Conservation (phyloP, 2,329 filamentous ascomycete species). For the Colletotrichum sp. region DNA sequence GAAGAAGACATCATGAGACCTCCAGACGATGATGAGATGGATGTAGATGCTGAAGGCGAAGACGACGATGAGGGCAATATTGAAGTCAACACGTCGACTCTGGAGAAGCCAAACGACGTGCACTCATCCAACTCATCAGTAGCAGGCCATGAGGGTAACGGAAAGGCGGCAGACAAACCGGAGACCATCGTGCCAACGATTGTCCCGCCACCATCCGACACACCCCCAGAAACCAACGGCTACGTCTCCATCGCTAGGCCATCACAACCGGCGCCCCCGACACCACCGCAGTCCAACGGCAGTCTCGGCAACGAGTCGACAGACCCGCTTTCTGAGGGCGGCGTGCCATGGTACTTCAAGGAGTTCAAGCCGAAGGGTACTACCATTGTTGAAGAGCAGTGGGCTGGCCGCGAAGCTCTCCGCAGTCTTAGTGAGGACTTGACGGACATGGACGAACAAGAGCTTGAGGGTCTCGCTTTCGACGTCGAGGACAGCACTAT, state of each 20-base stretch:
- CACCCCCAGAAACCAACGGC: slow-evolving; percentile 53
- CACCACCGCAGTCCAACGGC: slow-evolving; percentile 70
- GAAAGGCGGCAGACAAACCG: slow-evolving; percentile 27
- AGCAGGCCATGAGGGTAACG: slow-evolving; percentile 29
- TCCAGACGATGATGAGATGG: slow-evolving; percentile 39
- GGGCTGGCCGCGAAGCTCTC: slow-evolving; percentile 72
- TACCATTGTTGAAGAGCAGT: slow-evolving; percentile 77
- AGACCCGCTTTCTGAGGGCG: slow-evolving; percentile 71
- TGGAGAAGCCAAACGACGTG: slow-evolving; percentile 29
- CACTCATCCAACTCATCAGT: slow-evolving; percentile 29
- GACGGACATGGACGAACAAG: slow-evolving; percentile 91
- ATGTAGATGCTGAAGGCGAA: slow-evolving; percentile 42
- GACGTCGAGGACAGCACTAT: slow-evolving; percentile 57
- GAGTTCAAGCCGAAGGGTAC: slow-evolving; percentile 81
- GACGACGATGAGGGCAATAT: slow-evolving; percentile 45
- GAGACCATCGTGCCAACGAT: slow-evolving; percentile 30
- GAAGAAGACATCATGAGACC: slow-evolving; percentile 31
- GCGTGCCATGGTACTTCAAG: slow-evolving; percentile 87
- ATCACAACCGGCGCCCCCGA: slow-evolving; percentile 58
- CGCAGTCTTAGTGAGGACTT: slow-evolving; percentile 81
- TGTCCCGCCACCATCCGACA: slow-evolving; percentile 38
- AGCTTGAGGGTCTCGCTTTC: slow-evolving; percentile 72
- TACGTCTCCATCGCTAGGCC: slow-evolving; percentile 40
- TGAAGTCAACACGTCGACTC: slow-evolving; percentile 49
- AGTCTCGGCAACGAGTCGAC: slow-evolving; percentile 51